Evolutionary conservation across 805 yeast species (phyloP), one percentile per base, ranked within the genome.

Genomic region (Kodamaea sagamina): DNA sequence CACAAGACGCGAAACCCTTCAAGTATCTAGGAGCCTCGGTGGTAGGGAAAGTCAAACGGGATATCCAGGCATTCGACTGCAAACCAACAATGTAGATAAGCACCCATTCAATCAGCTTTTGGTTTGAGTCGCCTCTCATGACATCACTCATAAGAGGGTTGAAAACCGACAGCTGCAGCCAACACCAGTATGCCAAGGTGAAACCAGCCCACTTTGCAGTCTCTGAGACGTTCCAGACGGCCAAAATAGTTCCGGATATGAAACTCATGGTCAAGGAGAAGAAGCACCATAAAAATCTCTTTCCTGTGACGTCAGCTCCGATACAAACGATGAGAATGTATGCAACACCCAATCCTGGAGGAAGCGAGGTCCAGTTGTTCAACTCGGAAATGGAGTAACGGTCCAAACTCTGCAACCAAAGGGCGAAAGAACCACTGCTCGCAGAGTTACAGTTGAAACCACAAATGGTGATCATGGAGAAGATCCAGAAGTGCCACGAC

Each of bases 261-360:
- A 57, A 50, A 27, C 53, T 58, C 54, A 56, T 47, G 4, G 50
- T 32, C 17, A 44, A 49, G n/a, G 57, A 50, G 39, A 58, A 51
- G 26, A 47, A 36, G 28, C 54, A 49, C 45, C 51, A 40, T 0
- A 50, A 53, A 41, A 53, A 57, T 15, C 62, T 39, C 37, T 51
- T 53, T 15, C 51, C 45, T 4, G 75, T 67, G 16, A 76, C 50
- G 59, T 80, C 84, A 4, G 84, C 79, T 37, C 78, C 78, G 25
- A 67, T 59, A 32, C 79, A 69, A 21, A 71, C 65, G 7, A 75
- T 44, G 16, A 73, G 47, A n/a, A 77, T 71, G 51, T 63, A 80
- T 2, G 74, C 56, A 26, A 81, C 68, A 5, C 86, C 86, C 25
- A 81, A 58, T 11, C 78, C 82, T 1, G 86, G 84, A 0, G 86